Percentiles rank a stretch among this genome's conserved stretches.
phyloP scores from a whole-genome alignment of 352 stramenopile species.

The Globisporangium perplexum region DNA sequence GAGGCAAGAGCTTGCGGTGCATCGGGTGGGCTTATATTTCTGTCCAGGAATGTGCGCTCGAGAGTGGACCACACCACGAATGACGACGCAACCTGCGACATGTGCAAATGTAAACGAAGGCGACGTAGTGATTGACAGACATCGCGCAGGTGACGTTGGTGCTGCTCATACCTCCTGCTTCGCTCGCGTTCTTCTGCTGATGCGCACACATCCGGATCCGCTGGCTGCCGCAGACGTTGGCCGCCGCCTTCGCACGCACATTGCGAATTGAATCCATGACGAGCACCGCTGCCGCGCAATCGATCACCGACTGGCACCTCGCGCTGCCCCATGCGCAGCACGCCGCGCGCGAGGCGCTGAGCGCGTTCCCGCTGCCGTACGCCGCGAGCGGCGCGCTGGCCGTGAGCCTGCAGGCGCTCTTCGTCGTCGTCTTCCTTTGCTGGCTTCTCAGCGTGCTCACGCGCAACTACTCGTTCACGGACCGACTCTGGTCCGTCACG shows the following conservation, averaged over 20 bases:
- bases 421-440: constrained; percentile 35
- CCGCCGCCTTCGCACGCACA: too few relatives aligned
- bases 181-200: background rate
- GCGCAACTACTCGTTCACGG: constrained; percentile 89
- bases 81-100: background rate
- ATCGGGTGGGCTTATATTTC: too few relatives aligned
- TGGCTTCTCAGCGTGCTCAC: constrained; percentile 66
- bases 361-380: constrained; percentile 33
- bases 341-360: constrained; percentile 26
- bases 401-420: constrained; percentile 37
- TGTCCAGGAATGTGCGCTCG: too few relatives aligned
- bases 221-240: background rate
- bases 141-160: too few relatives aligned
- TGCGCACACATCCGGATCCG: background rate
- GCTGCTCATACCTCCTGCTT: background rate
- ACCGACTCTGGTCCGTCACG: constrained; percentile 91
- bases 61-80: too few relatives aligned
- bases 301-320: constrained; percentile 24
- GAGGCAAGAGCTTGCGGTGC: too few relatives aligned
- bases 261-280: constrained; percentile 4
- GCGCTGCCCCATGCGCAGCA: constrained; percentile 25
- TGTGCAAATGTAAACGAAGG: background rate
- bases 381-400: constrained; percentile 28
- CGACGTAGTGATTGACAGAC: background rate
- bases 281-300: background rate